Evolutionary conservation across 805 yeast genomes (phyloP).

Genomic region (Sporopachydermia quercuum): DNA sequence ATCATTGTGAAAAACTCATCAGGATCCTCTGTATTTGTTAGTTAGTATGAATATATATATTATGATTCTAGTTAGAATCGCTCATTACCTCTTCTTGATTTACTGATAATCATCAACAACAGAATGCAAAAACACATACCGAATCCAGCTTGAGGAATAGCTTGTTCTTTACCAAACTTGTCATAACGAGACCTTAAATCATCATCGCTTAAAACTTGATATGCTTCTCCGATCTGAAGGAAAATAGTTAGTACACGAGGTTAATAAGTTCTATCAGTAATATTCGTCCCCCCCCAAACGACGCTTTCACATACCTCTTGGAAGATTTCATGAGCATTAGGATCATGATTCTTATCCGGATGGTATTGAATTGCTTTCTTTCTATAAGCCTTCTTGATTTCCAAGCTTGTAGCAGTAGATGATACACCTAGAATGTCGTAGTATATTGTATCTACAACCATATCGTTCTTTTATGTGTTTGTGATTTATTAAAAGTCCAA

Average conservation of each 20-base stretch:
- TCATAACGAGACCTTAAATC: constrained; percentile 63
- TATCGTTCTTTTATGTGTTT: too few relatives aligned
- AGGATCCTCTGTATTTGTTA: constrained; percentile 43
- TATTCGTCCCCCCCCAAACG: too few relatives aligned
- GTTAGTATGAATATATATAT: not conserved
- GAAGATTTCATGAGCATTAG: constrained; percentile 74
- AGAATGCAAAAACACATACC: constrained; percentile 15
- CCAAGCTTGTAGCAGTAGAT: constrained; percentile 57
- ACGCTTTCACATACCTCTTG: constrained; percentile 41
- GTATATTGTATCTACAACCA: constrained; percentile 80
- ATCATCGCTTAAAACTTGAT: constrained; percentile 56
- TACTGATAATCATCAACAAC: not conserved
- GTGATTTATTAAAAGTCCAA: too few relatives aligned
- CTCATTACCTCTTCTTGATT: not conserved
- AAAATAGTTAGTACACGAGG: not conserved
- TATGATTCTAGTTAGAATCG: not conserved
- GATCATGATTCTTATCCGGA: constrained; percentile 92
- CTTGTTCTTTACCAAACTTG: constrained; percentile 67
- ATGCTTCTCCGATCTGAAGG: constrained; percentile 29
- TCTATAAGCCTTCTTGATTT: constrained; percentile 88
- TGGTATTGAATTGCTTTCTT: constrained; percentile 80
- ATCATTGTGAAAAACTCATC: constrained; percentile 69
- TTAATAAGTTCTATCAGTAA: too few relatives aligned
- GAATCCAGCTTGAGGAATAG: constrained; percentile 54
- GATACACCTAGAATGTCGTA: constrained; percentile 66